A percentile compares a stretch with the other conserved stretches of the same genome.
These are phyloP conservation scores for Chloropicon primus DNA, from an alignment of 139 green algal genomes.

Conservation along the genomic window DNA sequence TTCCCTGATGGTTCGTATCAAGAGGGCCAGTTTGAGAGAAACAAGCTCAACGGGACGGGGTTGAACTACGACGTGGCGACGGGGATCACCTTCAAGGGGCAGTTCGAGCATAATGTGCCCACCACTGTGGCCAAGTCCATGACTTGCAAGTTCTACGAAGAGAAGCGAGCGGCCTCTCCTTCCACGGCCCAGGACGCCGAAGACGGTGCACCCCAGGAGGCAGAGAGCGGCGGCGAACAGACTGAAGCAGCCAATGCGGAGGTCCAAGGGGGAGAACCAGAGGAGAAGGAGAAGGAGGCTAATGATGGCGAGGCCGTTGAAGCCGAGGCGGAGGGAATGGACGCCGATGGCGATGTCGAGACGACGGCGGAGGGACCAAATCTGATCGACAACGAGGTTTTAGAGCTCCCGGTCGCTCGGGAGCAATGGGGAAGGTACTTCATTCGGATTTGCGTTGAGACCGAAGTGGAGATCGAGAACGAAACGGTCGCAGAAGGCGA, in stretches of 20 bases:
- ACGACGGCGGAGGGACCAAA: not conserved
- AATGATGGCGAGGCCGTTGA: not conserved
- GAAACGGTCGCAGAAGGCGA: not conserved
- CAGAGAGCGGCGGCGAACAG: not conserved
- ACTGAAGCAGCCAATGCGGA: not conserved
- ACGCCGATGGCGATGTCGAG: not conserved
- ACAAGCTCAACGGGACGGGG: no score
- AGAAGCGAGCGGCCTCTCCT: no score
- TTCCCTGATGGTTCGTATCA: no score
- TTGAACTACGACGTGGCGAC: no score
- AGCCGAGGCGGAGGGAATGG: not conserved
- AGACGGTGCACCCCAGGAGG: not conserved
- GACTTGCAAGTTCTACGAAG: not conserved
- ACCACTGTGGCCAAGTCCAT: not conserved
- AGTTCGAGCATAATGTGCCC: not conserved
- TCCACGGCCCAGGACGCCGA: not conserved
- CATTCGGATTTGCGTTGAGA: not conserved
- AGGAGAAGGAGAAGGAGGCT: no score
- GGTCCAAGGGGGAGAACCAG: no score
- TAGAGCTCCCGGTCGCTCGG: not conserved
- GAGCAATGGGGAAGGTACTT: not conserved
- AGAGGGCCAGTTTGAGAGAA: no score
- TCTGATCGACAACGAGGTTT: not conserved
- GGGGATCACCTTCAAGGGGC: no score
- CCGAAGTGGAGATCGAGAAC: not conserved